phyloP scores from a whole-genome alignment of 768 basidiomycete genomes.

The Boletus rubescentipes region DNA sequence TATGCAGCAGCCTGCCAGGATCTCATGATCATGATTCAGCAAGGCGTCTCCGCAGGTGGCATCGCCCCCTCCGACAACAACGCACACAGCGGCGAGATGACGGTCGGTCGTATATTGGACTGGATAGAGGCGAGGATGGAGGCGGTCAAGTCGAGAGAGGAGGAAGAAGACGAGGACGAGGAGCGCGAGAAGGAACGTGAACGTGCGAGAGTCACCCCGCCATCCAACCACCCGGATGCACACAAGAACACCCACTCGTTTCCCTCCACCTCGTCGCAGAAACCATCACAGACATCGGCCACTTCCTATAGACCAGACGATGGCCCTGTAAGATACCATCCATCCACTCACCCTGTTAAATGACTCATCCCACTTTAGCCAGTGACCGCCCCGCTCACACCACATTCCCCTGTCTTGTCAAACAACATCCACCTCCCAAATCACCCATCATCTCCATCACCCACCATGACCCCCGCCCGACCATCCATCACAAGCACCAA shows the following conservation, averaged over 20 bases:
- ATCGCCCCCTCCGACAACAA: constrained; percentile 42
- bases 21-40: constrained; percentile 78
- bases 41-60: constrained; percentile 67
- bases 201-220: constrained; percentile 32
- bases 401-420: constrained; percentile 28
- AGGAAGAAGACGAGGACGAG: constrained; percentile 83
- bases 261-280: constrained; percentile 20
- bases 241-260: constrained; percentile 21
- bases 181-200: constrained; percentile 59
- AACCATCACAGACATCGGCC: constrained; percentile 12
- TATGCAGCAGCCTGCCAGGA: constrained; percentile 81
- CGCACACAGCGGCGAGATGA: constrained; percentile 58
- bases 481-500: constrained; percentile 11
- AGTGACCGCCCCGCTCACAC: constrained; percentile 30
- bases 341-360: neutral
- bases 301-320: constrained; percentile 21
- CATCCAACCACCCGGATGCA: constrained; percentile 17
- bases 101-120: constrained; percentile 78
- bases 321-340: constrained; percentile 31
- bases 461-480: constrained; percentile 24
- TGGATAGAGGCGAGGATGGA: constrained; percentile 83
- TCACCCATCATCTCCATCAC: constrained; percentile 28
- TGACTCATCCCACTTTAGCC: constrained; percentile 19
- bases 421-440: constrained; percentile 16
- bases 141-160: constrained; percentile 69